These are phyloP conservation scores for Neofusicoccum kwambonambiense DNA, from an alignment of 2,329 filamentous ascomycete genomes.

Conservation along the genomic window DNA sequence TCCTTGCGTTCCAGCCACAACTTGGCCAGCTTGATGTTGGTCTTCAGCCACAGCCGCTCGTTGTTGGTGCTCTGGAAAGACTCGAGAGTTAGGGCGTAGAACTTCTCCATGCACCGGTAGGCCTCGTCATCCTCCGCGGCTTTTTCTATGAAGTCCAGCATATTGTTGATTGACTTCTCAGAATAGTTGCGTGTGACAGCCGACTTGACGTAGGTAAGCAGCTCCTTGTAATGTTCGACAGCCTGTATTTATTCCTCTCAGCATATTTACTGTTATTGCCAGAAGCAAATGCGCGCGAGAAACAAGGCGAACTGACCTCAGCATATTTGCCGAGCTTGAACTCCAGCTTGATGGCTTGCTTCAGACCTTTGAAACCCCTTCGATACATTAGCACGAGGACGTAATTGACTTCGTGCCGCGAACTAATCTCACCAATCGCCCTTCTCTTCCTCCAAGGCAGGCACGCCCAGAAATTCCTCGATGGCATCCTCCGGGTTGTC, in stretches of 20 bases:
- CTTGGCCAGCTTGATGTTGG: slow-evolving; percentile 93
- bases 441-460: slow-evolving; percentile 81
- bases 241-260: slow-evolving; percentile 56
- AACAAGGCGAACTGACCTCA: slow-evolving; percentile 54
- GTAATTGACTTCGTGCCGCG: background rate
- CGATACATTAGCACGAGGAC: background rate
- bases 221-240: slow-evolving; percentile 86
- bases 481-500: slow-evolving; percentile 86
- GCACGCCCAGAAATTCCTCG: slow-evolving; percentile 87
- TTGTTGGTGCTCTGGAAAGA: slow-evolving; percentile 98
- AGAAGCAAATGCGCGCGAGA: background rate
- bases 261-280: slow-evolving; percentile 19
- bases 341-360: slow-evolving; percentile 97
- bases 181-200: slow-evolving; percentile 98
- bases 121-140: slow-evolving; percentile 70
- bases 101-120: slow-evolving; percentile 83
- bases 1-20: slow-evolving; percentile 90
- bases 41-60: slow-evolving; percentile 95
- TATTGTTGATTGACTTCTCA: slow-evolving; percentile 99
- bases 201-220: slow-evolving; percentile 95
- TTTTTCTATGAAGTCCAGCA: slow-evolving; percentile 97
- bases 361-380: slow-evolving; percentile 90
- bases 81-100: slow-evolving; percentile 89
- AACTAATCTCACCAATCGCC: slow-evolving; percentile 70
- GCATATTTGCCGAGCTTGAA: slow-evolving; percentile 89